Evolutionary conservation across 495 filamentous ascomycete species (phyloP), one percentile per base, ranked within the genome.

Genomic region (Massariosphaeria phaeospora): DNA sequence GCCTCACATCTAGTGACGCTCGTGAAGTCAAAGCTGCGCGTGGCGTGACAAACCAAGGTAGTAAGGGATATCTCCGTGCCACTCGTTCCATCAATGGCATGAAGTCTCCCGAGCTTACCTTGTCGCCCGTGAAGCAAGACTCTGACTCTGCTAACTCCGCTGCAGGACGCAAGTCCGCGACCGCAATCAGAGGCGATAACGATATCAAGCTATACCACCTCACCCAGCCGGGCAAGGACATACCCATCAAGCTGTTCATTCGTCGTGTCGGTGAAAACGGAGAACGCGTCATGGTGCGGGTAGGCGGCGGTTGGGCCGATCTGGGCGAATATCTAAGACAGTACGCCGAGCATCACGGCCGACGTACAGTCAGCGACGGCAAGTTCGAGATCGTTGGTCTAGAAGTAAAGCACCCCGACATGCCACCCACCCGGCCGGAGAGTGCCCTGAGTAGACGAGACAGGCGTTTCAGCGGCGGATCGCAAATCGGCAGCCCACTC

Each of bases 211-310:
- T 96, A 1, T 98, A 96, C 60, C 91, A 98, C 70, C 79, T 98
- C 20, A 85, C 88, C n/a, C 84, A 89, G 29, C 78, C 81, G 34
- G 86, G 84, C 26, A 87, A 87, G 38, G 81, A 89, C 53, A 78
- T 84, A 23, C 93, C 93, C 0, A 90, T 93, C 57, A 96, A 95
- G 68, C 79, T 98, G 1, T 93, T 91, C 65, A 89, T 97, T 23
- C 85, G 93, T 0, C 82, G 89, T 12, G 89, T 98, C 1, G 93
- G 93, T 30, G 88, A 94, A 67, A 76, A 81, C 25, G 84, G 85
- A n/a, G 89, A 95, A 67, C 81, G 93, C 24, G 90, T 97, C 38
- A 96, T 98, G 90, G 94, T 96, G 8, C 85, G 93, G 49, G 89
- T 97, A 18, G 93, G 93, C 13, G 93, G 93, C 52, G 93, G 93